Conservation (phyloP, 176 grass and related monocot species). For the Oropetium thomaeum region DNA sequence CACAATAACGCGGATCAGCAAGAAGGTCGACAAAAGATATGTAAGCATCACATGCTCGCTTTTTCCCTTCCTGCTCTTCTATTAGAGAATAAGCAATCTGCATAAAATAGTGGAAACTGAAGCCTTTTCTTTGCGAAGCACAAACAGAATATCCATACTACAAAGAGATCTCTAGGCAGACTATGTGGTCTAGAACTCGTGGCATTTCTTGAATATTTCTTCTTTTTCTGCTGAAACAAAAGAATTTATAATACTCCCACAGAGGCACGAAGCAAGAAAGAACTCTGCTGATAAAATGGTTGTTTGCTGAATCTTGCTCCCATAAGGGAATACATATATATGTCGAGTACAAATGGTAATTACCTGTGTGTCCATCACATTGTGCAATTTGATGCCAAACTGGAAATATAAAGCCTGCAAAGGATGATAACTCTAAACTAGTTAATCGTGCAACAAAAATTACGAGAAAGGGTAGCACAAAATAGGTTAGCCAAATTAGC, state of each 20-base stretch:
- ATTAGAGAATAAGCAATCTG: constrained; percentile 93
- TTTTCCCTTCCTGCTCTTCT: constrained; percentile 83
- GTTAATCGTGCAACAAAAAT: constrained; percentile 4
- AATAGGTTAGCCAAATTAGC: background rate
- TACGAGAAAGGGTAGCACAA: background rate
- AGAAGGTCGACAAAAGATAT: constrained; percentile 96
- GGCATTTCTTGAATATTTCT: background rate
- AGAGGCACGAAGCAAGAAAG: constrained; percentile 15
- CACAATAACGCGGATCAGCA: constrained; percentile 87
- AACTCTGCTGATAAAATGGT: background rate
- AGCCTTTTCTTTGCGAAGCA: background rate
- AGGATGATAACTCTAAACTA: constrained; percentile 13
- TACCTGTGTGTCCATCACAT: constrained; percentile 99
- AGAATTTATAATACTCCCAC: background rate
- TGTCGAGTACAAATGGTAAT: background rate
- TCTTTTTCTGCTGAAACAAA: background rate
- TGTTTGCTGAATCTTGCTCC: background rate
- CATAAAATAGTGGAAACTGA: constrained; percentile 20
- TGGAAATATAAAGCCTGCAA: constrained; percentile 96
- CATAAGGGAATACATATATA: background rate
- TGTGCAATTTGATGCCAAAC: constrained; percentile 93
- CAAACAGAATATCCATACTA: background rate
- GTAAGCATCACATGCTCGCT: constrained; percentile 58
- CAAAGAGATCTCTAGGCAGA: background rate
- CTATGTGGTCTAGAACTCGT: background rate